Conservation (phyloP, 1,284 basidiomycete genomes). For the Boletellus deceptivus region DNA sequence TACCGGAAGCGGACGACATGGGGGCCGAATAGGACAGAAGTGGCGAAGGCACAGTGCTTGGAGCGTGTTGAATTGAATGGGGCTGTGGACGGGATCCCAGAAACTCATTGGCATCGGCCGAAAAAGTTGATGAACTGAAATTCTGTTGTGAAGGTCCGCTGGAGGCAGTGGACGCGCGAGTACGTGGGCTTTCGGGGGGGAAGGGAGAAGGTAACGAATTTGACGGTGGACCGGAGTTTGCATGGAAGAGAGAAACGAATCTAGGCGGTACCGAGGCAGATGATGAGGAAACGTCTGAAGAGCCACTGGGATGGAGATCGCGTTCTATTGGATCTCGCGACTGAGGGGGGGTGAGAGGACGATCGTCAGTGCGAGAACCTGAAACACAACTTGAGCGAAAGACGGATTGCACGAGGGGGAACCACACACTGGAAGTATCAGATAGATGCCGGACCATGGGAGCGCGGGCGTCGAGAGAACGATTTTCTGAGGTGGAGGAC, state of each 20-base stretch:
- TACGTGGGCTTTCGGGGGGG: constrained; percentile 10
- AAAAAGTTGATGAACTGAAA: not conserved
- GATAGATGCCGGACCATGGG: constrained; percentile 42
- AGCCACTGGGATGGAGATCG: constrained; percentile 27
- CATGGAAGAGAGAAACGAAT: constrained; percentile 33
- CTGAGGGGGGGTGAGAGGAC: constrained; percentile 36
- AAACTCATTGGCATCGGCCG: constrained; percentile 1
- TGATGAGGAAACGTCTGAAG: constrained; percentile 21
- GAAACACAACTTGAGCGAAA: constrained; percentile 26
- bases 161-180: constrained; percentile 4
- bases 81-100: constrained; percentile 9
- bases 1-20: not conserved
- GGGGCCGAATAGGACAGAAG: not conserved
- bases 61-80: constrained; percentile 2
- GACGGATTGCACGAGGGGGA: constrained; percentile 13
- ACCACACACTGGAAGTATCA: constrained; percentile 53
- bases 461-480: constrained; percentile 31
- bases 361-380: constrained; percentile 23
- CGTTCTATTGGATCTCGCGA: constrained; percentile 38
- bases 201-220: constrained; percentile 28
- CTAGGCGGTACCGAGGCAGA: constrained; percentile 46
- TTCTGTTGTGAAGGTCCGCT: constrained; percentile 13
- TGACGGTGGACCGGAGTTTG: constrained; percentile 23
- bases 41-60: constrained; percentile 5
- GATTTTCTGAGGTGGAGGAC: constrained; percentile 18